phyloP scores from a whole-genome alignment of 2,329 filamentous ascomycete genomes.

The Leptographium lundbergii region DNA sequence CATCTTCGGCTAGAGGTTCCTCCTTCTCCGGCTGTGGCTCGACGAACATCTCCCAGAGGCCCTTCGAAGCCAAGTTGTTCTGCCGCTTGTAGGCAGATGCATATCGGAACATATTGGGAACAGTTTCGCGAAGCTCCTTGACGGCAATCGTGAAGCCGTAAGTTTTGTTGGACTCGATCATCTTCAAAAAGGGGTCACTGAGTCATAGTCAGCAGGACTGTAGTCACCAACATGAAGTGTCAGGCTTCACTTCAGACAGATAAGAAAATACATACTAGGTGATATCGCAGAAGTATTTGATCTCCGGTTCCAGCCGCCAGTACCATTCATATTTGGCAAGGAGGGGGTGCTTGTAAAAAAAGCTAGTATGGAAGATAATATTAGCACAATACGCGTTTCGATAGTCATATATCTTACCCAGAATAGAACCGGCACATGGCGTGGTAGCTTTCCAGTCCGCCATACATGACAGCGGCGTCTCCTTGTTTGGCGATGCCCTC shows the following conservation, averaged over 20 bases:
- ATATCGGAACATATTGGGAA: slow-evolving; percentile 97
- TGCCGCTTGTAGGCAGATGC: slow-evolving; percentile 94
- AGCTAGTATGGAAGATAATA: slow-evolving; percentile 30
- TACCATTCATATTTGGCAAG: slow-evolving; percentile 98
- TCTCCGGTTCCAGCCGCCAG: slow-evolving; percentile 97
- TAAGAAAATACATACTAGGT: slow-evolving; percentile 63
- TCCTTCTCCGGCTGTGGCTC: slow-evolving; percentile 60
- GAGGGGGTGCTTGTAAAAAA: slow-evolving; percentile 95
- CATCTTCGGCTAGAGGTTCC: slow-evolving; percentile 44
- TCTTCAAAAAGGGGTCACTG: slow-evolving; percentile 88
- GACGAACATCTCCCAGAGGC: slow-evolving; percentile 97
- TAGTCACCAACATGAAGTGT: not conserved
- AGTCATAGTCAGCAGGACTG: not conserved
- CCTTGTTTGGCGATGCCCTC: slow-evolving; percentile 96
- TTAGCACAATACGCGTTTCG: not conserved
- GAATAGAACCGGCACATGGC: slow-evolving; percentile 99
- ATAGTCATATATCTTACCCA: slow-evolving; percentile 43
- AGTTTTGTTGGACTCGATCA: slow-evolving; percentile 91
- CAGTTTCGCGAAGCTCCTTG: slow-evolving; percentile 93
- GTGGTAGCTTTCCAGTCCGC: slow-evolving; percentile 96
- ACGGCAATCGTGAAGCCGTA: slow-evolving; percentile 98
- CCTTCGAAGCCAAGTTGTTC: slow-evolving; percentile 81
- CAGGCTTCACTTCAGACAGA: not conserved
- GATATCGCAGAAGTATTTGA: slow-evolving; percentile 99
- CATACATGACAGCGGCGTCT: slow-evolving; percentile 97